Evolutionary conservation across 805 yeast genomes (phyloP), one percentile per base, ranked within the genome.

Genomic region (Barnettozyma botsteinii): DNA sequence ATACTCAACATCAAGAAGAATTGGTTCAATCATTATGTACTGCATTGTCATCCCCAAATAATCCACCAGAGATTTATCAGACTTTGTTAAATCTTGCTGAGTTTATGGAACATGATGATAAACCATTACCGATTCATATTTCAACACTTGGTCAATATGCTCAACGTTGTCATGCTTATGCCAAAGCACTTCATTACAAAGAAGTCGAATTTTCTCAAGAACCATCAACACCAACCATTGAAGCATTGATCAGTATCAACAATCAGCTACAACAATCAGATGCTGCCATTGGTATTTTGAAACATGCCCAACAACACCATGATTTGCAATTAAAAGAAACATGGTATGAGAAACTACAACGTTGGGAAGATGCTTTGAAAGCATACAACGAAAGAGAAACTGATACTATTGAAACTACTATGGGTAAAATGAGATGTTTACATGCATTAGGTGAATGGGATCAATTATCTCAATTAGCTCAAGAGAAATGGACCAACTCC

Each of bases 391-490:
- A 81, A 52, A 73, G 97, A 55, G 91, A 79, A 50, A 65, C 62
- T 30, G 82, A 81, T 41, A 79, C 87, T 22, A 77, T 84, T 66
- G 98, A 91, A 48, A 81, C 88, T 1, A 84, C 91, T 5, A 81
- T 91, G 89, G 99, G 99, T 66, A 89, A 91, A 56, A 87, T 93
- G 97, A 75, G 98, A 62, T 89, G 98, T 62, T 67, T 91, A 46
- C 97, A 93, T 64, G 99, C 99, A 0, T 67, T 93, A n/a, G 98
- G 98, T 35, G 97, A 93, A 62, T 94, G 98, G 98, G 98, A 91
- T 47, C 84, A 82, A 50, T 67, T 94, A 19, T 81, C 94, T 10
- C 84, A 82, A 45, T 65, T 93, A 40, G 96, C 97, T 0, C 81
- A 79, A 50, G 81, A 79, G 31, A 87, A 85, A 56, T 93, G 99